Evolutionary conservation across 805 yeast genomes (phyloP), one percentile per base, ranked within the genome.

Genomic region (Scheffersomyces spartinae): DNA sequence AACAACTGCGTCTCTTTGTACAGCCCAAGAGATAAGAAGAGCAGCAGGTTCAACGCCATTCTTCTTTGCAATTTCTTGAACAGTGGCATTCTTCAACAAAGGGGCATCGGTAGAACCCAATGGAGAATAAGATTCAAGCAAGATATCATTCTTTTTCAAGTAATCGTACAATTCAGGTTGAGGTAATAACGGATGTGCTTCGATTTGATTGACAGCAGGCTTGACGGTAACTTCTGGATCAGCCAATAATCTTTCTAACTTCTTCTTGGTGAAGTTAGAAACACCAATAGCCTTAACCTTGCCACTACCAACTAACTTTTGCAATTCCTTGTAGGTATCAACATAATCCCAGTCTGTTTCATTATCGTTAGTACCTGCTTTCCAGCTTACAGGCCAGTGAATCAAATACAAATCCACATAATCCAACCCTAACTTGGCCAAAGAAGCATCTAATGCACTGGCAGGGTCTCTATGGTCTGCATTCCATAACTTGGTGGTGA

Each of bases 361-460:
- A 6, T 25, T 9, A 20, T 30, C 27, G 9, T 46, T 46, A 11
- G 55, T 55, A 37, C 54, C 44, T n/a, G 61, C 49, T 27, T 61
- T 65, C 31, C 68, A 47, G 8, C 77, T 57, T 21, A 68, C 67
- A 5, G 94, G 94, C 93, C 93, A 83, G 52, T 83, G 94, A 47
- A 82, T 65, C 43, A 83, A 62, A 45, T 74, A 74, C 31, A 83
- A 55, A 45, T 83, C 94, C 27, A 83, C 77, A 42, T 83, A 83
- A 26, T 77, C 88, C 38, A 80, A 43, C 1, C 74, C 74, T 33
- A 82, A 59, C 42, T 74, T 71, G 38, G 62, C 40, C 41, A 82
- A 59, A 5, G 86, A 75, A 25, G 52, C 55, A 7, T 71, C 64
- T 20, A 81, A 50, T 7, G 78, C 79, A 12, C 44, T 54, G 18